Base-by-base conservation (phyloP, 345 rosid species). In the Gossypium turneri region DNA sequence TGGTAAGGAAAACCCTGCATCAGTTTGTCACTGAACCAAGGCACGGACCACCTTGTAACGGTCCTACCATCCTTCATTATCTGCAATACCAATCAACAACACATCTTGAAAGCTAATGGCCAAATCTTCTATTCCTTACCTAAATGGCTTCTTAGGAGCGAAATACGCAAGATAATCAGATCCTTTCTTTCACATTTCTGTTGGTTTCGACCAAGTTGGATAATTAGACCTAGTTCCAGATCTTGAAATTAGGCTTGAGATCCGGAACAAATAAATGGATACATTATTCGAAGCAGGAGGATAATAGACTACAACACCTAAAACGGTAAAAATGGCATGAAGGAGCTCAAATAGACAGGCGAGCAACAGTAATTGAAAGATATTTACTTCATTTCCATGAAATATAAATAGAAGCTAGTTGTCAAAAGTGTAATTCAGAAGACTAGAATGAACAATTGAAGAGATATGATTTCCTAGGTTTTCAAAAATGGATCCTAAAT, bases 401-500 rank as follows among this genome's bases (percentile, higher is more conserved):
- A 79, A 55, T 79, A 78, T 77, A 72, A 79, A 77, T 82, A 81
- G 61, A 50, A 25, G 65, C 50, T 3, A 62, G 73, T 63, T 65
- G 66, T 50, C 65, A 27, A 51, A 41, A 61, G 76, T 75, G 73
- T 47, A 75, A 61, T 59, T 55, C 72, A 70, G 68, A 64, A 75
- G 61, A 77, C 43, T 73, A 70, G 79, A 78, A 76, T 79, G 70
- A 73, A 77, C 79, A 75, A 67, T 73, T 81, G 51, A 9, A 11
- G 76, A 74, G 55, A 77, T 65, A 41, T 55, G 41, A 64, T 63
- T 75, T 67, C 70, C 69, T 62, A 19, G 19, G 59, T 72, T 81
- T 78, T 51, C 74, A 81, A 83, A 80, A 81, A 75, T 82, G 75
- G 81, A 80, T 75, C 84, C 88, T 80, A 80, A 83, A 73, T 29